Percentiles rank a stretch among this genome's conserved stretches.
These are phyloP conservation scores for Aspergillus affinis DNA, from an alignment of 495 filamentous ascomycete genomes.

Conservation along the genomic window DNA sequence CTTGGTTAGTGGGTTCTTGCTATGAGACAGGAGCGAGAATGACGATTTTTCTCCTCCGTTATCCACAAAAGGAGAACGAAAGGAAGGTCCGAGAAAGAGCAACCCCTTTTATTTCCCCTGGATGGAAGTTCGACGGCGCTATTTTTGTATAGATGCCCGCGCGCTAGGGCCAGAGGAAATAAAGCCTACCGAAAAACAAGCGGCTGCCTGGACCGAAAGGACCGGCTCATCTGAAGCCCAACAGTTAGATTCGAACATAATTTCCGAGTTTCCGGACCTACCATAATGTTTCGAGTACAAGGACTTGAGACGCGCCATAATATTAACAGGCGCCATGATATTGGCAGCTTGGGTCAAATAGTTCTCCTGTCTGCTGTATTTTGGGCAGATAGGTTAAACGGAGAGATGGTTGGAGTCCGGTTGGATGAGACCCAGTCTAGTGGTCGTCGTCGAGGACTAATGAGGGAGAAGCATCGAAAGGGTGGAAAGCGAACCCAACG, in stretches of 20 bases:
- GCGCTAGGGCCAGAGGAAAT: conserved; percentile 13
- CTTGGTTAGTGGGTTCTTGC: conserved; percentile 10
- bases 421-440: too few relatives aligned
- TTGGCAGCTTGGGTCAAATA: not conserved
- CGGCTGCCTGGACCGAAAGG: conserved; percentile 48
- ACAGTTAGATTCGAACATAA: conserved; percentile 11
- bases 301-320: conserved; percentile 37
- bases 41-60: not conserved
- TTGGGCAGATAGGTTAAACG: not conserved
- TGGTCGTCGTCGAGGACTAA: not conserved
- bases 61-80: not conserved
- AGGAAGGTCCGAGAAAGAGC: not conserved
- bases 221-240: conserved; percentile 43
- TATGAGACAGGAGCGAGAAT: not conserved
- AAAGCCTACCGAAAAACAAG: conserved; percentile 51
- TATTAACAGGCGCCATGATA: conserved; percentile 37
- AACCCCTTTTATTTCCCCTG: conserved; percentile 7
- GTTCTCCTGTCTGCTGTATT: not conserved
- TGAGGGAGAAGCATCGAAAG: not conserved
- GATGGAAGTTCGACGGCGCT: conserved; percentile 5
- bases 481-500: conserved; percentile 3
- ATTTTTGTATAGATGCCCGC: conserved; percentile 18
- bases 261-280: conserved; percentile 18
- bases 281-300: conserved; percentile 40
- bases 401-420: too few relatives aligned